Evolutionary conservation across 2,329 filamentous ascomycete genomes (phyloP), one percentile per base, ranked within the genome.

Genomic region (Apiospora pterosperma): DNA sequence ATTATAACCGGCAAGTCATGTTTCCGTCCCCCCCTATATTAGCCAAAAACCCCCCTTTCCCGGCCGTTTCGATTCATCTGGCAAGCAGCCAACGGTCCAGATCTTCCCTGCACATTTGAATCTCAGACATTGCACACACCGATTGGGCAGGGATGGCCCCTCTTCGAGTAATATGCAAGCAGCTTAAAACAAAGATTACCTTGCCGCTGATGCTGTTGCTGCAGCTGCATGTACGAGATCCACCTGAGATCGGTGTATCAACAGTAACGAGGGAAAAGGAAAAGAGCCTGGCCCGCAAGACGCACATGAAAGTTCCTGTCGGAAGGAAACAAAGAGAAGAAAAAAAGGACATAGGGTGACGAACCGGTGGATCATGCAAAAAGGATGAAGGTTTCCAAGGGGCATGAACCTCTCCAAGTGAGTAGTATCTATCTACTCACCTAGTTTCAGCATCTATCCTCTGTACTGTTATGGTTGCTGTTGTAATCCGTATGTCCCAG

Each of bases 401-500:
- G 48, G 28, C 48, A 55, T 55, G 48, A 55, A 55, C 48, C 48
- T 55, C 48, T 7, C 31, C 19, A 34, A 34, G n/a, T 55, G 28
- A 34, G 28, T 21, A 34, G 6, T 34, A 28, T 19, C 8, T 19
- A 6, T 21, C 5, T 42, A 10, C 19, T 23, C 25, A 25, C 25
- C 42, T 39, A 39, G n/a, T n/a, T n/a, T n/a, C n/a, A 14, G 16
- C n/a, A 39, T 39, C 16, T 39, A 16, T 5, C 5, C 3, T 21
- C n/a, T 23, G 41, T 21, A 44, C n/a, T n/a, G n/a, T n/a, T n/a
- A n/a, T n/a, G n/a, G n/a, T n/a, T n/a, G 28, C n/a, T 7, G 31
- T 55, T 34, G 28, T 55, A 55, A 34, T n/a, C 28, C 48, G 48
- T n/a, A 55, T 28, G 34, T 34, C 72, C 72, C 72, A 65, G 67